Conservation (phyloP, 2,329 filamentous ascomycete genomes). For the Fonsecaea nubica region DNA sequence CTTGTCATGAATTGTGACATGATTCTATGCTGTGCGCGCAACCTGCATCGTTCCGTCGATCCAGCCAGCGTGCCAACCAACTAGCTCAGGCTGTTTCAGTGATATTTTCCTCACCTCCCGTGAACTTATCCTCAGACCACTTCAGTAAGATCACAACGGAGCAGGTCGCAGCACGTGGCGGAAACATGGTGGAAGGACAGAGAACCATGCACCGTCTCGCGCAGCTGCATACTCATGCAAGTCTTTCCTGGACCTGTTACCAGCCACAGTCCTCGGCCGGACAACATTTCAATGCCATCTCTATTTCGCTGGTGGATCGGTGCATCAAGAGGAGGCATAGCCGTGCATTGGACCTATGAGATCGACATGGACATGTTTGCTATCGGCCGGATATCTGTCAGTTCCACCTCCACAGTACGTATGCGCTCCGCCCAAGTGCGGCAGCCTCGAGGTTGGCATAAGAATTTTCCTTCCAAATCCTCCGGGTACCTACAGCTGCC, state of each 20-base stretch:
- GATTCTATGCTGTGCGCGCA: constrained; percentile 7
- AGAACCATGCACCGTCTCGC: constrained; percentile 22
- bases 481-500: constrained; percentile 31
- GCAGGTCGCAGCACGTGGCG: constrained; percentile 19
- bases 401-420: constrained; percentile 4
- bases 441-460: constrained; percentile 1
- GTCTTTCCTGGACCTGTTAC: neutral
- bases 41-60: constrained; percentile 6
- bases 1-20: constrained; percentile 12
- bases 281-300: constrained; percentile 1
- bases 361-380: constrained; percentile 20
- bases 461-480: constrained; percentile 30
- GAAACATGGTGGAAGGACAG: constrained; percentile 18
- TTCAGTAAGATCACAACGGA: constrained; percentile 2
- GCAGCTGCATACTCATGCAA: constrained; percentile 14
- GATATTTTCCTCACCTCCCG: neutral
- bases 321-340: constrained; percentile 1
- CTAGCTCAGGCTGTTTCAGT: neutral
- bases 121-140: neutral
- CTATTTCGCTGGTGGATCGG: neutral
- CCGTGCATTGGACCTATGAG: neutral
- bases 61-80: neutral
- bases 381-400: constrained; percentile 18
- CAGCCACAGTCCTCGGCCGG: neutral
- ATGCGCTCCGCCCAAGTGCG: constrained; percentile 1